Conservation (phyloP, 2,329 filamentous ascomycete species). For the Paracamarosporium sp. region DNA sequence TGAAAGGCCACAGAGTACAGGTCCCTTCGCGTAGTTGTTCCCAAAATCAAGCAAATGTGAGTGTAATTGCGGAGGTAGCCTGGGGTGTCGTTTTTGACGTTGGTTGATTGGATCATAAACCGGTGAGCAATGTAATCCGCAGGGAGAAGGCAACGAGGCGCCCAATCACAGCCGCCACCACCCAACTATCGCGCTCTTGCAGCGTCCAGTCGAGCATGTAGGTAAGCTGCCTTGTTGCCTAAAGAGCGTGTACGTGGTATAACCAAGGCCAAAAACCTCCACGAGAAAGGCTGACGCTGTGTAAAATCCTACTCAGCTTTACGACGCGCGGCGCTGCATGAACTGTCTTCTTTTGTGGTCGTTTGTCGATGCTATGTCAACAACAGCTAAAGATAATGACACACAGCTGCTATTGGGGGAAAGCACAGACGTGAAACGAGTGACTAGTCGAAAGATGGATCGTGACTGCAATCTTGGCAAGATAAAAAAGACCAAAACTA, state of each 20-base stretch:
- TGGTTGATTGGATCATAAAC: slow-evolving; percentile 3
- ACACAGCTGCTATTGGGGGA: background rate
- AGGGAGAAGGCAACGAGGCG: background rate
- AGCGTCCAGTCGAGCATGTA: background rate
- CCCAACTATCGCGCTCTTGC: background rate
- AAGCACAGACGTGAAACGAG: too few relatives aligned
- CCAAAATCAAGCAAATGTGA: slow-evolving; percentile 6
- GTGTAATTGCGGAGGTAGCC: slow-evolving; percentile 2
- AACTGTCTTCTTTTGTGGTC: background rate
- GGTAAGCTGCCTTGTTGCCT: slow-evolving; percentile 2
- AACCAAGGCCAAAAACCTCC: background rate
- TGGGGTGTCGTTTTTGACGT: background rate
- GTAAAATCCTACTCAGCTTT: background rate
- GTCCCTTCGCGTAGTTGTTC: background rate
- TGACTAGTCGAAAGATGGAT: too few relatives aligned
- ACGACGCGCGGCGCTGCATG: background rate
- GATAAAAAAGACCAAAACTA: background rate
- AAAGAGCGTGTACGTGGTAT: background rate
- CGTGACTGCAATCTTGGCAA: too few relatives aligned
- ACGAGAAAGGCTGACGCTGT: background rate
- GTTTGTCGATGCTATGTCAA: too few relatives aligned
- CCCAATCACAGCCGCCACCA: slow-evolving; percentile 4
- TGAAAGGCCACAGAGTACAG: background rate
- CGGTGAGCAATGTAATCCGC: slow-evolving; percentile 6
- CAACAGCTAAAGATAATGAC: too few relatives aligned